Conservation (phyloP, 2,329 filamentous ascomycete species). For the Coniochaeta sp. region DNA sequence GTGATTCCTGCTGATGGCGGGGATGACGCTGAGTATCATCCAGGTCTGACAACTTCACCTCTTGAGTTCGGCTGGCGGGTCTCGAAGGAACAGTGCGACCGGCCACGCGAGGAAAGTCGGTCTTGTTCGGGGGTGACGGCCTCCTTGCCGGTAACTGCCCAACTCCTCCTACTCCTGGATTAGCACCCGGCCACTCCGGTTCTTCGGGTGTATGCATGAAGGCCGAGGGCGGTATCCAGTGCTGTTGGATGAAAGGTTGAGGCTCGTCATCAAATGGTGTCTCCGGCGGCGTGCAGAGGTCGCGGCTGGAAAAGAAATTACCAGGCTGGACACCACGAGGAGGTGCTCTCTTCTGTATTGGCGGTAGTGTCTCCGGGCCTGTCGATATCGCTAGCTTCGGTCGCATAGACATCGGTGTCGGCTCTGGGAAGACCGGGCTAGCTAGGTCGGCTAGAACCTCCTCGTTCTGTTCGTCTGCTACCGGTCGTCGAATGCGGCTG, state of each 20-base stretch:
- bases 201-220: slow-evolving; percentile 1
- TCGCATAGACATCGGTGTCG: neutral
- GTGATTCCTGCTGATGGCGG: neutral
- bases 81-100: neutral
- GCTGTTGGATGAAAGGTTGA: neutral
- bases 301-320: neutral
- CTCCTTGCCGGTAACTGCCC: neutral
- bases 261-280: neutral
- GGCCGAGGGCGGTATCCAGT: neutral
- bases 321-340: neutral
- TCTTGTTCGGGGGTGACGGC: neutral
- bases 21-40: neutral
- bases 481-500: neutral
- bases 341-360: neutral
- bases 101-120: neutral
- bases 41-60: slow-evolving; percentile 1
- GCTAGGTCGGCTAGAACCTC: neutral
- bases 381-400: slow-evolving; percentile 2
- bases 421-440: neutral
- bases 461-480: neutral
- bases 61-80: neutral
- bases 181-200: neutral
- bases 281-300: slow-evolving; percentile 2
- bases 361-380: neutral
- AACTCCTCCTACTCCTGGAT: neutral